These are phyloP conservation scores for Microbotryum intermedium DNA, from an alignment of 1,284 basidiomycete species.

Conservation along the genomic window DNA sequence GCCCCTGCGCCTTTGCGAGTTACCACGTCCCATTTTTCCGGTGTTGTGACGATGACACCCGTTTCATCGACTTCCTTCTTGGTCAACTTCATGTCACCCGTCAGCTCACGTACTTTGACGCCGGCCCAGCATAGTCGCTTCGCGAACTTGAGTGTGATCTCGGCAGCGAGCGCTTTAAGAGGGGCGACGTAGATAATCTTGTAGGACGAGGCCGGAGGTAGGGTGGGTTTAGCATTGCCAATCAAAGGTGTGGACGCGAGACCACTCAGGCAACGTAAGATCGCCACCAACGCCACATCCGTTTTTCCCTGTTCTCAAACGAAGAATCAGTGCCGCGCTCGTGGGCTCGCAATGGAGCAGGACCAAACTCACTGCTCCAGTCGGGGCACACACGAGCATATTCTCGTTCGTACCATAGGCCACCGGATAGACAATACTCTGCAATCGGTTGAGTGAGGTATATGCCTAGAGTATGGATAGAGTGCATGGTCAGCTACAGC, in stretches of 20 bases:
- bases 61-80: constrained; percentile 89
- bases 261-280: constrained; percentile 52
- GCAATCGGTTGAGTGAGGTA: constrained; percentile 79
- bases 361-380: constrained; percentile 66
- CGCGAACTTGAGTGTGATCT: constrained; percentile 86
- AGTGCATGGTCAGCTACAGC: no score
- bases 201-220: constrained; percentile 47
- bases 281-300: constrained; percentile 90
- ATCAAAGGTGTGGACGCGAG: constrained; percentile 50
- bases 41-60: constrained; percentile 97
- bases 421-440: constrained; percentile 88
- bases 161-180: constrained; percentile 96
- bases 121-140: constrained; percentile 85
- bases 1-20: constrained; percentile 95
- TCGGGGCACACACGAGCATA: constrained; percentile 90
- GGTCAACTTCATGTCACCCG: constrained; percentile 98
- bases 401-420: constrained; percentile 95
- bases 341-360: neutral
- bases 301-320: constrained; percentile 74
- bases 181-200: constrained; percentile 99
- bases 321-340: neutral
- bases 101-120: constrained; percentile 82
- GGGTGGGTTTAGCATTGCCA: constrained; percentile 32
- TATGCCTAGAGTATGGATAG: constrained; percentile 56
- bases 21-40: constrained; percentile 99